Base-by-base conservation (phyloP, 129 eudicot species). In the sunflower (Helianthus annuus) region DNA sequence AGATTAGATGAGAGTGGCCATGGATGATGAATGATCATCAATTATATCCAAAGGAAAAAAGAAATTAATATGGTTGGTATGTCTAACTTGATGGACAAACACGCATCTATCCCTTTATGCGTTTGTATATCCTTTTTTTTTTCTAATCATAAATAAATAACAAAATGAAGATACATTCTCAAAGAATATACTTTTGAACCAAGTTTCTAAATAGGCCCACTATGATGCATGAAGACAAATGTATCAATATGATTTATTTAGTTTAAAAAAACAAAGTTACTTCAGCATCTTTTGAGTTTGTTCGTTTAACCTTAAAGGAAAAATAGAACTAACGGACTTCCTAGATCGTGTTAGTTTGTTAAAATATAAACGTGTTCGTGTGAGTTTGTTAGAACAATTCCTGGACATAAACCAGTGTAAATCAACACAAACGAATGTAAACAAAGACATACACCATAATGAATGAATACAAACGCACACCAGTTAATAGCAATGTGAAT, bases 131-230 rank as follows among this genome's bases (percentile, higher is more conserved):
- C n/a, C 82, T 4, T 55, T 60, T 39, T 48, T 14, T 27, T 12
- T 6, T 5, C 32, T 14, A 0, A 3, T 15, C 48, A 48, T n/a
- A 48, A 34, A 53, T n/a, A 48, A 34, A 53, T 9, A 9, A 39
- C 8, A 24, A 17, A 38, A 77, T 14, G 1, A 13, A 62, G 22
- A 36, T 27, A 70, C 40, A 40, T 52, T 60, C 48, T 54, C 40
- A 62, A 71, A 42, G 76, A 78, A 78, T 78, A 78, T 78, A 11
- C 81, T 62, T 64, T 54, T 53, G 16, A 54, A 48, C 49, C 73
- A 19, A 44, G 58, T 42, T 61, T 40, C 11, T 27, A 70, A 34
- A 70, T 64, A 12, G 22, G 34, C 65, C 63, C 64, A 15, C 51
- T 19, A 60, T 29, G 61, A 48, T 67, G 69, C 36, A 56, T 56